These are phyloP conservation scores for Aspergillus aculeatinus DNA, from an alignment of 2,329 filamentous ascomycete species.

Conservation along the genomic window DNA sequence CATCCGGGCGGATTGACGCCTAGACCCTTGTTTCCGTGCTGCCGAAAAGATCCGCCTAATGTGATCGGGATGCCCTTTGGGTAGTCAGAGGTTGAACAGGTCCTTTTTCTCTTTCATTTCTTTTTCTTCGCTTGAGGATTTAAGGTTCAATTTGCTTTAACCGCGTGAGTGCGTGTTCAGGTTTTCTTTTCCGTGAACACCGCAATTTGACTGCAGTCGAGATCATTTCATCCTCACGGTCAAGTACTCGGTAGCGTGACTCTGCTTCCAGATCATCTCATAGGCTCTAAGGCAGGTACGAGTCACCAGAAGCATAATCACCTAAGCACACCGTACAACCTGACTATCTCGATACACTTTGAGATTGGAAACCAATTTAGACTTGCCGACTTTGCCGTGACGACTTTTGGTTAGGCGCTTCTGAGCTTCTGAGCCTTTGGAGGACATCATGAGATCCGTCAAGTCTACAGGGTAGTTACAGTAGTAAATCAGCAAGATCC, in stretches of 20 bases:
- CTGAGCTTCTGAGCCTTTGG: background rate
- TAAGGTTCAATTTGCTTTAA: background rate
- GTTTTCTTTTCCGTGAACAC: background rate
- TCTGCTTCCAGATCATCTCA: no score
- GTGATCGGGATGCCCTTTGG: background rate
- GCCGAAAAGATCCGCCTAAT: slow-evolving; percentile 18
- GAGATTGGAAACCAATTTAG: no score
- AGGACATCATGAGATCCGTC: background rate
- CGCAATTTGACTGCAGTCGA: background rate
- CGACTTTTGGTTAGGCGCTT: background rate
- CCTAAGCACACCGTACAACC: background rate
- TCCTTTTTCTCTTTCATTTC: background rate
- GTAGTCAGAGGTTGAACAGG: background rate
- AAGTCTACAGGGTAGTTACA: background rate
- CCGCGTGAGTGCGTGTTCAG: background rate
- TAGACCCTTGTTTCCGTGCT: slow-evolving; percentile 22
- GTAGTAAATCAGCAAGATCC: no score
- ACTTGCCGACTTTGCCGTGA: background rate
- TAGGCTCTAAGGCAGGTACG: no score
- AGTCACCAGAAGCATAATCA: background rate
- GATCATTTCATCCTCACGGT: background rate
- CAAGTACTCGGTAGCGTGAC: background rate
- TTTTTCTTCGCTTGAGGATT: background rate
- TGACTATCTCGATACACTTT: background rate
- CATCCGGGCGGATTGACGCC: slow-evolving; percentile 21